These are phyloP conservation scores for Ophiocordyceps polyrhachis-furcata DNA, from an alignment of 2,329 filamentous ascomycete species.

Conservation along the genomic window DNA sequence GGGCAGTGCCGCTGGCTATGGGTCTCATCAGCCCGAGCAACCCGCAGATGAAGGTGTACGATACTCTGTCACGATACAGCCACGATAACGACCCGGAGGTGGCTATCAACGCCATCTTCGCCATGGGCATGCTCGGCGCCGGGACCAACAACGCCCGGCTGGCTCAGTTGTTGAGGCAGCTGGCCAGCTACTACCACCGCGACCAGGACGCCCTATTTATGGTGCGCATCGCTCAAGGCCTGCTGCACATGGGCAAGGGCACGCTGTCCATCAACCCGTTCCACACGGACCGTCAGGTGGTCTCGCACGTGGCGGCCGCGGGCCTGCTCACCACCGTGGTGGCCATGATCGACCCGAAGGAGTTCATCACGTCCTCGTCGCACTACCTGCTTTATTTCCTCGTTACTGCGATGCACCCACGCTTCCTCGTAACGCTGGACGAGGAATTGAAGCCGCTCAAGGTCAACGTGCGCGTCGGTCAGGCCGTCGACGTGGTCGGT, in stretches of 20 bases:
- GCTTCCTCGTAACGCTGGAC: constrained; percentile 90
- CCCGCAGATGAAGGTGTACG: constrained; percentile 99
- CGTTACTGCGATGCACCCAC: constrained; percentile 88
- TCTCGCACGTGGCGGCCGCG: constrained; percentile 78
- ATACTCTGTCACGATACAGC: constrained; percentile 89
- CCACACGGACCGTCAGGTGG: constrained; percentile 92
- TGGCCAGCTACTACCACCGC: constrained; percentile 95
- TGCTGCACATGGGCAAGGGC: constrained; percentile 98
- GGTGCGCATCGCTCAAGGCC: constrained; percentile 94
- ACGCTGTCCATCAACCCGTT: constrained; percentile 95
- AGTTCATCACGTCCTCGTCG: constrained; percentile 45
- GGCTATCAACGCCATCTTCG: constrained; percentile 95
- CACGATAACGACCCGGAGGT: constrained; percentile 99
- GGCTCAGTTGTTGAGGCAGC: constrained; percentile 80
- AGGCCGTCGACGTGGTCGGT: constrained; percentile 94
- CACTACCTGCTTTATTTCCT: constrained; percentile 98
- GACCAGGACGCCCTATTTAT: constrained; percentile 96
- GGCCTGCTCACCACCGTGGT: constrained; percentile 81
- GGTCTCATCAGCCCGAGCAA: constrained; percentile 93
- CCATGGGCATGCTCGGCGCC: constrained; percentile 91
- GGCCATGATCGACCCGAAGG: constrained; percentile 87
- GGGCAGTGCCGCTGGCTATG: constrained; percentile 90
- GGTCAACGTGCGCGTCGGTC: constrained; percentile 91
- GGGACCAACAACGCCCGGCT: constrained; percentile 96
- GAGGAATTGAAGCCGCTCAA: constrained; percentile 86